Percentiles rank a stretch among this genome's conserved stretches.
phyloP scores from a whole-genome alignment of 495 filamentous ascomycete genomes.

The Hypomontagnella submonticulosa region DNA sequence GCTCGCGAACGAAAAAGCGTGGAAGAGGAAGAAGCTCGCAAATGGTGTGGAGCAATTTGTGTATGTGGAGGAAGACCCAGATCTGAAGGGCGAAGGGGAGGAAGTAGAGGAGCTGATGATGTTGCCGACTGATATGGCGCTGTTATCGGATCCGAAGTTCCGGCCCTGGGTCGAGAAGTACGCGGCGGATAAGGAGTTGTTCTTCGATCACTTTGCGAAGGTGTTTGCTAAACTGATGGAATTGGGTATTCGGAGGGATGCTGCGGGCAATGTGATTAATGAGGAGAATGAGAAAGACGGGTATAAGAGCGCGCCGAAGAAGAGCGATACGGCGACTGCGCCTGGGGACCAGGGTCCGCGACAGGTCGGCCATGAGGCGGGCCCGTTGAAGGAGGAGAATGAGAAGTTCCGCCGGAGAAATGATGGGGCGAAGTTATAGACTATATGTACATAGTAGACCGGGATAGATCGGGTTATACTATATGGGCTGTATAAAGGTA shows the following conservation, averaged over 20 bases:
- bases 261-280: conserved; percentile 60
- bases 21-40: conserved; percentile 62
- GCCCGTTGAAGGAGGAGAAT: conserved; percentile 44
- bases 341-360: conserved; percentile 47
- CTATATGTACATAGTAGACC: no score
- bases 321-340: conserved; percentile 60
- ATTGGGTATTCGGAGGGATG: conserved; percentile 67
- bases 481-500: neutral
- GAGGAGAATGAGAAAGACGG: conserved; percentile 64
- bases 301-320: conserved; percentile 69
- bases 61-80: conserved; percentile 66
- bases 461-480: neutral
- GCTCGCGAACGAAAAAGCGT: conserved; percentile 58
- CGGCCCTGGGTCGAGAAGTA: conserved; percentile 67
- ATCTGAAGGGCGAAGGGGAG: conserved; percentile 64
- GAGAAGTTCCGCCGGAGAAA: conserved; percentile 39
- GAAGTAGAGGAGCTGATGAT: conserved; percentile 71
- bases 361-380: conserved; percentile 37
- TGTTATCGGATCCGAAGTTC: conserved; percentile 51
- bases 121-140: conserved; percentile 59
- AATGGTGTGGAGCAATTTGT: conserved; percentile 69
- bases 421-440: conserved; percentile 34
- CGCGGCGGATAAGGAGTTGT: conserved; percentile 68
- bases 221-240: conserved; percentile 72
- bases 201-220: conserved; percentile 69